Percentiles rank a stretch among this genome's conserved stretches.
These are phyloP conservation scores for Boeremia exigua DNA, from an alignment of 2,329 filamentous ascomycete species.

Conservation along the genomic window DNA sequence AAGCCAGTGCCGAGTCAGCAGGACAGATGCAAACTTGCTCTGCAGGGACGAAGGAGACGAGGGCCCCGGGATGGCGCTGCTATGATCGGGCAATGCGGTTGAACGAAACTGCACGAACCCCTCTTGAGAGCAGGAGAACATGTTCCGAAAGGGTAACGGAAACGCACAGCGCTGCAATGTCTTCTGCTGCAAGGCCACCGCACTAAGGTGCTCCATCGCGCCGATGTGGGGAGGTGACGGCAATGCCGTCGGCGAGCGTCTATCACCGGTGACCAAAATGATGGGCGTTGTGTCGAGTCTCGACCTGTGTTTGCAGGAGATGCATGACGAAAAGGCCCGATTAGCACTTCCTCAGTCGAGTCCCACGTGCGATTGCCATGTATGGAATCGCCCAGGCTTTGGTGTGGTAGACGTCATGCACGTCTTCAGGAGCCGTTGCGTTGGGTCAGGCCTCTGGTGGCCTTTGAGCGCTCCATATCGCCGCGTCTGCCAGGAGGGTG, in stretches of 20 bases:
- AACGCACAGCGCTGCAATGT: constrained; percentile 14
- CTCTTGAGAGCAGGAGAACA: not conserved
- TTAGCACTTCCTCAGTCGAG: constrained; percentile 26
- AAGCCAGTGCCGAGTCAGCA: constrained; percentile 17
- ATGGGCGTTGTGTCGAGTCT: constrained; percentile 14
- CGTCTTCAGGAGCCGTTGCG: constrained; percentile 31
- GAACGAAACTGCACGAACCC: constrained; percentile 1
- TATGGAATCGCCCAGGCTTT: constrained; percentile 26
- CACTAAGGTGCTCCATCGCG: constrained; percentile 14
- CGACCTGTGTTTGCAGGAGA: constrained; percentile 6
- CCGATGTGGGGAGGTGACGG: constrained; percentile 13
- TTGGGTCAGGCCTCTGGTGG: constrained; percentile 33
- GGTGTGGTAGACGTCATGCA: constrained; percentile 39
- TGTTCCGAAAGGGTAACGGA: constrained; percentile 7
- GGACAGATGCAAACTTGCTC: not conserved
- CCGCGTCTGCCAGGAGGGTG: constrained; percentile 18
- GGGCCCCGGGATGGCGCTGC: not conserved
- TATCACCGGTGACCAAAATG: constrained; percentile 12
- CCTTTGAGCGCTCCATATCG: constrained; percentile 21
- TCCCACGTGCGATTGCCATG: constrained; percentile 35
- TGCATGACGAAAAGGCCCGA: constrained; percentile 10
- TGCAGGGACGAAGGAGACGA: constrained; percentile 6
- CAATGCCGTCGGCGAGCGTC: constrained; percentile 19
- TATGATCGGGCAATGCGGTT: not conserved
- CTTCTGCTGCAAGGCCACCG: constrained; percentile 21